A percentile compares a stretch with the other conserved stretches of the same genome.
phyloP scores from a whole-genome alignment of 768 basidiomycete species.

The Suillus subluteus region DNA sequence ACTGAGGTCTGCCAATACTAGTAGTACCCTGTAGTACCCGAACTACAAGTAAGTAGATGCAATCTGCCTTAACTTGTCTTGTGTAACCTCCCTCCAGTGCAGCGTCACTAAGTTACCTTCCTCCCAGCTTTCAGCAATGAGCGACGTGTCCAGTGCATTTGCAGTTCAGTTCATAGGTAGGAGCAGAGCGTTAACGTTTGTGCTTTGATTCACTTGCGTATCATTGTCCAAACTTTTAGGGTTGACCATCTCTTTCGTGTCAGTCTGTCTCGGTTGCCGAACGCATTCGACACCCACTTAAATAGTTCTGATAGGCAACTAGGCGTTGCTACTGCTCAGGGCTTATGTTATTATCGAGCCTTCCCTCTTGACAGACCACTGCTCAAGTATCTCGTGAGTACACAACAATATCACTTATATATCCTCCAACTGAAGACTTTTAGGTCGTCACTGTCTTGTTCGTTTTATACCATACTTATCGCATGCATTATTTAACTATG shows the following conservation, averaged over 20 bases:
- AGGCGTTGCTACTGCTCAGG: conserved; percentile 1
- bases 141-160: not conserved
- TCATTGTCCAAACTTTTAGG: not conserved
- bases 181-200: not conserved
- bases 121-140: not conserved
- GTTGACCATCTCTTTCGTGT: not conserved
- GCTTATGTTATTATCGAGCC: not conserved
- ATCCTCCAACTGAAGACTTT: not conserved
- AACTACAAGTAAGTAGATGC: not conserved
- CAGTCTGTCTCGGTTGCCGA: not conserved
- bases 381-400: conserved; percentile 9
- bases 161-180: not conserved
- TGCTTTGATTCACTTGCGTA: not conserved
- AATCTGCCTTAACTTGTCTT: not conserved
- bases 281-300: not conserved
- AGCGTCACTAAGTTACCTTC: not conserved
- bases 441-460: conserved; percentile 3
- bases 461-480: not conserved
- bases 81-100: not conserved
- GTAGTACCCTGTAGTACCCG: not conserved
- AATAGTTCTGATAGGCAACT: conserved; percentile 1
- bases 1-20: not conserved
- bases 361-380: conserved; percentile 10
- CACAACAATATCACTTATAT: too few relatives aligned
- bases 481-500: not conserved